These are phyloP conservation scores for Cutaneotrichosporon sp. DNA, from an alignment of 1,284 basidiomycete species.

Conservation along the genomic window DNA sequence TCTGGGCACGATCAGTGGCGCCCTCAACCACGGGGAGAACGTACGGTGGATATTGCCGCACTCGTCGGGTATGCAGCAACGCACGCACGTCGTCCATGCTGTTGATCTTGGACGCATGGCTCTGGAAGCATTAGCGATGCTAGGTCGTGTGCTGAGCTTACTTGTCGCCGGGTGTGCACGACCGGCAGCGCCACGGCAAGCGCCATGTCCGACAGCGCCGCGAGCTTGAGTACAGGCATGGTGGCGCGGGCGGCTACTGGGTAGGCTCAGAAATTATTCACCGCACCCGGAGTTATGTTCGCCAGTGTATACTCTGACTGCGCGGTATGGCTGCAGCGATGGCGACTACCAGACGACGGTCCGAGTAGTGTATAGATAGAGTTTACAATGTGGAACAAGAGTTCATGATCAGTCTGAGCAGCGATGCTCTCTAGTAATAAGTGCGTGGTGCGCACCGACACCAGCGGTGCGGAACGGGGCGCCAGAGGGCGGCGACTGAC, in stretches of 20 bases:
- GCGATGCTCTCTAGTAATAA: too few relatives aligned
- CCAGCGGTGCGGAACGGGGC: too few relatives aligned
- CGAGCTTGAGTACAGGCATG: constrained; percentile 1
- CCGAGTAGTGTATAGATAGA: too few relatives aligned
- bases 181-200: neutral
- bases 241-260: neutral
- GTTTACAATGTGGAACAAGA: too few relatives aligned
- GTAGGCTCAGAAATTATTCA: too few relatives aligned
- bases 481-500: too few relatives aligned
- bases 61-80: neutral
- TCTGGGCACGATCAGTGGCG: neutral
- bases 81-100: neutral
- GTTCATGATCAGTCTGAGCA: too few relatives aligned
- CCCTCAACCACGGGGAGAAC: neutral
- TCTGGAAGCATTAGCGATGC: neutral
- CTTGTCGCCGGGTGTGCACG: neutral
- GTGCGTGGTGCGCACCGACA: too few relatives aligned
- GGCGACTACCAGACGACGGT: too few relatives aligned
- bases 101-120: neutral
- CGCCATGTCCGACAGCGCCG: neutral
- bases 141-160: neutral
- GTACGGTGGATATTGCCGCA: neutral
- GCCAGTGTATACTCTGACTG: too few relatives aligned
- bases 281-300: too few relatives aligned
- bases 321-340: too few relatives aligned